Evolutionary conservation across 2,329 filamentous ascomycete genomes (phyloP).

Genomic region (Colletotrichum coccodes): DNA sequence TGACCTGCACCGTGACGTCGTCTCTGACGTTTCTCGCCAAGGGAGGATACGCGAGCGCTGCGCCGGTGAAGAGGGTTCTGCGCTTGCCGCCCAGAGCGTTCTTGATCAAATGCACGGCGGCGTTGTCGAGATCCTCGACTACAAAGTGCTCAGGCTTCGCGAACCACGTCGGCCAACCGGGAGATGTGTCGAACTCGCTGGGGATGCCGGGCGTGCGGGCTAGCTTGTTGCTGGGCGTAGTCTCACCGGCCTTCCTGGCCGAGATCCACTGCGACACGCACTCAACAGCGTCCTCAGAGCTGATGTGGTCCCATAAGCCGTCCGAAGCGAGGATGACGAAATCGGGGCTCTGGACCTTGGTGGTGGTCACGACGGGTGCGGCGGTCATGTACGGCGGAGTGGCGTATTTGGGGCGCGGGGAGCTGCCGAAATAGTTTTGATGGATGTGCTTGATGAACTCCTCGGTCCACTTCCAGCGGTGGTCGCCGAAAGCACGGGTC

Average conservation of each 20-base stretch:
- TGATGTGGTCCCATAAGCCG: constrained; percentile 72
- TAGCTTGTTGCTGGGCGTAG: constrained; percentile 18
- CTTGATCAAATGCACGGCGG: constrained; percentile 81
- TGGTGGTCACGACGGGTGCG: constrained; percentile 71
- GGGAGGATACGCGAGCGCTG: constrained; percentile 76
- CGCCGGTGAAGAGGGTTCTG: constrained; percentile 76
- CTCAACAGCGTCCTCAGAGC: constrained; percentile 65
- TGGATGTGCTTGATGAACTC: constrained; percentile 22
- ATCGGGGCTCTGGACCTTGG: constrained; percentile 53
- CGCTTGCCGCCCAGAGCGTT: constrained; percentile 85
- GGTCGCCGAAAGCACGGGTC: constrained; percentile 75
- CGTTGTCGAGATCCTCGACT: constrained; percentile 76
- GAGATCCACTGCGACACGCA: constrained; percentile 65
- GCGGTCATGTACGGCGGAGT: constrained; percentile 77
- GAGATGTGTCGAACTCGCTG: constrained; percentile 33
- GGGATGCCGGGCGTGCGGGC: background rate
- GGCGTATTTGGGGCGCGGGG: constrained; percentile 53
- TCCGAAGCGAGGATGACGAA: constrained; percentile 76
- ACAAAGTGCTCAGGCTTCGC: constrained; percentile 68
- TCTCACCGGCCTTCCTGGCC: constrained; percentile 11
- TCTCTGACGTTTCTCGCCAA: constrained; percentile 74
- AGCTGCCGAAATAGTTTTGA: constrained; percentile 56
- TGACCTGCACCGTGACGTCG: constrained; percentile 86
- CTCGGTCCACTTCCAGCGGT: constrained; percentile 73
- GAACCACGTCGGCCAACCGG: constrained; percentile 32